These are phyloP conservation scores for Butyriboletus loyo DNA, from an alignment of 768 basidiomycete species.

Conservation along the genomic window DNA sequence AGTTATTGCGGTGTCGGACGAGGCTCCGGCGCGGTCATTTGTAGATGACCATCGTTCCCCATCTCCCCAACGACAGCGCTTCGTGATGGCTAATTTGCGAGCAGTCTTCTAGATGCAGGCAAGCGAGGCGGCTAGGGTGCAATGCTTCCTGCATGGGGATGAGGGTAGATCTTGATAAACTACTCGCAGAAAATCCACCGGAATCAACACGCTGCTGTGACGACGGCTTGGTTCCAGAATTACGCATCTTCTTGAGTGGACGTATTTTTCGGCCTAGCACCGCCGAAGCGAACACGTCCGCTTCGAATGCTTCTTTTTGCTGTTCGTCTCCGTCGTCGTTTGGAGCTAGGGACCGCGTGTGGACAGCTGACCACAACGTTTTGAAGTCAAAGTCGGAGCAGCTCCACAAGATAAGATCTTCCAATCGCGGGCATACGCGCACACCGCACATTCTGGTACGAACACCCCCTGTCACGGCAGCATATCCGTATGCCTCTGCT, in stretches of 20 bases:
- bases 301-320: constrained; percentile 10
- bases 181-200: constrained; percentile 9
- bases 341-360: constrained; percentile 27
- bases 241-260: constrained; percentile 35
- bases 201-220: constrained; percentile 12
- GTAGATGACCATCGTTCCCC: constrained; percentile 33
- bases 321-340: constrained; percentile 16
- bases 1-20: constrained; percentile 5
- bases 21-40: constrained; percentile 7
- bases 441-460: constrained; percentile 32
- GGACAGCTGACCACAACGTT: constrained; percentile 37
- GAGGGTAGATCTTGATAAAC: constrained; percentile 31
- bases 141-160: constrained; percentile 38
- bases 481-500: constrained; percentile 34
- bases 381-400: constrained; percentile 43
- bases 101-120: constrained; percentile 43
- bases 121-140: constrained; percentile 35
- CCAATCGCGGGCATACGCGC: constrained; percentile 49
- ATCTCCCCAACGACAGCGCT: constrained; percentile 36
- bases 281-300: constrained; percentile 24
- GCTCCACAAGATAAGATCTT: constrained; percentile 50
- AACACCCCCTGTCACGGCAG: constrained; percentile 10
- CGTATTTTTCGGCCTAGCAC: constrained; percentile 31
- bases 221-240: constrained; percentile 2
- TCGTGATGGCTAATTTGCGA: constrained; percentile 37